Base-by-base conservation (phyloP, 2,329 filamentous ascomycete genomes). In the Penicillium sp. region DNA sequence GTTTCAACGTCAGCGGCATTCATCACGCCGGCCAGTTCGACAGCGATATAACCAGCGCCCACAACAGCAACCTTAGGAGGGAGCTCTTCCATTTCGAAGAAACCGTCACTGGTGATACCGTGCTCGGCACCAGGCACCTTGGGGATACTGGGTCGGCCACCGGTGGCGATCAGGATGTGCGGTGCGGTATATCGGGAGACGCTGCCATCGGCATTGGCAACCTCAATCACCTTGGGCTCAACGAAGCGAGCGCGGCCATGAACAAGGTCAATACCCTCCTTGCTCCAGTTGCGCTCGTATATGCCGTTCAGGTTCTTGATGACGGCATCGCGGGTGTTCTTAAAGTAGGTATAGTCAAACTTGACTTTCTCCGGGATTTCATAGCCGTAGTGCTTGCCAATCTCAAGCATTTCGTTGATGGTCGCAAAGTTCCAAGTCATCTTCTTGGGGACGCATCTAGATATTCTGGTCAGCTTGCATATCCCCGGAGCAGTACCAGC, bases 381-480 rank as follows among this genome's bases (percentile, higher is more conserved):
- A 59, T 79, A 81, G 43, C 78, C 79, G 65, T 81, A 82, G 62
- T 77, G 67, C 52, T 72, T 71, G 51, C 72, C 77, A 8, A 75
- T 67, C 37, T 78, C 71, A 8, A 81, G 64, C n/a, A 71, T 71
- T 64, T 81, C 79, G 45, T 75, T 74, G 56, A 82, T 73, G 24
- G 77, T 76, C 5, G 78, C 77, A 54, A 79, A 79, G 64, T 81
- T 80, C 77, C 76, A 81, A 42, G 78, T 80, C 71, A 81, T 79
- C 58, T 81, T 81, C 67, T 81, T 81, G 24, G 79, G 79, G 6
- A 81, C 76, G 58, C 79, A 82, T 52, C 80, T 80, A 51, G 28
- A 48, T 7, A 13, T 29, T n/a, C 26, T 42, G 26, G 42, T 51
- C 31, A 52, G 49, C 42, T 21, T 8, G n/a, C 21, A 23, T 8